phyloP scores from a whole-genome alignment of 1,284 basidiomycete genomes.

The Tilletia walkeri region DNA sequence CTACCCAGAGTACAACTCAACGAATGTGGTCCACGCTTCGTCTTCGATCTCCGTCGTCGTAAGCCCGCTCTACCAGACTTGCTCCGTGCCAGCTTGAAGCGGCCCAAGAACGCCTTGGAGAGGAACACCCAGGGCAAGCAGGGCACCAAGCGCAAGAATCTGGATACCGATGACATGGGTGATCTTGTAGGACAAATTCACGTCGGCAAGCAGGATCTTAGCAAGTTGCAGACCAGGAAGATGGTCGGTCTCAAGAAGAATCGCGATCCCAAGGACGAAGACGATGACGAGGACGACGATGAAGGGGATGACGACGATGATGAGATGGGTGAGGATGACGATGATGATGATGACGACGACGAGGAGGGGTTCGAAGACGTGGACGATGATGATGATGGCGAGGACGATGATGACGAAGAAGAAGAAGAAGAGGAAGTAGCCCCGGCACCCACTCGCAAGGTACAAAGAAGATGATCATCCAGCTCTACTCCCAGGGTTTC shows the following conservation, averaged over 20 bases:
- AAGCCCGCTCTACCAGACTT: slow-evolving; percentile 74
- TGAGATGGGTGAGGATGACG: slow-evolving; percentile 23
- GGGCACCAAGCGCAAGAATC: slow-evolving; percentile 70
- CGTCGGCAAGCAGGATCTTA: slow-evolving; percentile 83
- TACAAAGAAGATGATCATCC: slow-evolving; percentile 13
- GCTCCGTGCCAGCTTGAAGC: slow-evolving; percentile 74
- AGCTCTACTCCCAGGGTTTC: neutral
- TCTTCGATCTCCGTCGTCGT: slow-evolving; percentile 75
- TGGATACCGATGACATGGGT: slow-evolving; percentile 98
- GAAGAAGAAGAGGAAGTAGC: slow-evolving; percentile 25
- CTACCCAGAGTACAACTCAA: slow-evolving; percentile 77
- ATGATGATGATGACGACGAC: slow-evolving; percentile 24
- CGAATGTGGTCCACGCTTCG: slow-evolving; percentile 87
- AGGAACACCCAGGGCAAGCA: slow-evolving; percentile 66
- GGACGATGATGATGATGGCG: slow-evolving; percentile 30
- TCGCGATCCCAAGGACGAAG: slow-evolving; percentile 26
- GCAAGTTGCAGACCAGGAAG: slow-evolving; percentile 80
- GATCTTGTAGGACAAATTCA: slow-evolving; percentile 88
- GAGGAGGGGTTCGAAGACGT: slow-evolving; percentile 34
- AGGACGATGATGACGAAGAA: slow-evolving; percentile 26
- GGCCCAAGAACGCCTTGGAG: slow-evolving; percentile 79
- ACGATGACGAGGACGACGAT: slow-evolving; percentile 33
- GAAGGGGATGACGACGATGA: slow-evolving; percentile 33
- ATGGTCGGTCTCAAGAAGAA: slow-evolving; percentile 78
- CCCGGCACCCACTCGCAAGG: slow-evolving; percentile 14